Percentiles rank a stretch among this genome's conserved stretches.
Conservation (phyloP, 257 asterid genomes). For the Petunia axillaris region DNA sequence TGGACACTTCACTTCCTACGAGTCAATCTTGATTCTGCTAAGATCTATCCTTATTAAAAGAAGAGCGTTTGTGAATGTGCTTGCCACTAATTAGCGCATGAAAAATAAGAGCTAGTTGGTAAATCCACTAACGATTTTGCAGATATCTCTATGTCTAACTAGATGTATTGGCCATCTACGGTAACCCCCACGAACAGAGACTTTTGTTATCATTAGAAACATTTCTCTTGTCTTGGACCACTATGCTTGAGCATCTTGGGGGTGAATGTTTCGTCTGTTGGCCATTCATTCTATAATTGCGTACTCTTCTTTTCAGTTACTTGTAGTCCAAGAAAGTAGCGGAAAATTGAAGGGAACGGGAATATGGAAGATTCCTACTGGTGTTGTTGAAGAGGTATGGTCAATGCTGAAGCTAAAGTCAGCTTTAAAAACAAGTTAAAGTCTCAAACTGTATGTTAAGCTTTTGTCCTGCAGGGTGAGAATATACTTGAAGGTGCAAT, state of each 20-base stretch:
- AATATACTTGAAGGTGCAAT: conserved; percentile 58
- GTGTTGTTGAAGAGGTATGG: conserved; percentile 63
- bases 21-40: neutral
- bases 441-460: neutral
- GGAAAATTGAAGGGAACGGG: conserved; percentile 56
- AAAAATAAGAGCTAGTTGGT: neutral
- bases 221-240: neutral
- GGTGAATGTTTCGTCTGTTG: neutral
- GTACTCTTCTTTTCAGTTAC: conserved; percentile 48
- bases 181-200: neutral
- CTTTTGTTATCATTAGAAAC: neutral
- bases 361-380: conserved; percentile 81
- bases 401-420: neutral
- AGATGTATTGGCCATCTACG: neutral
- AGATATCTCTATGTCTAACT: neutral
- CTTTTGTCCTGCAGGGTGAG: conserved; percentile 58
- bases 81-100: neutral
- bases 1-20: neutral
- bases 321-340: conserved; percentile 68
- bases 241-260: neutral
- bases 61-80: neutral
- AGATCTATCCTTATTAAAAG: neutral
- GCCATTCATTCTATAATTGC: neutral
- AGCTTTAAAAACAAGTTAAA: conserved; percentile 1
- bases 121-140: neutral